Percentiles rank a stretch among this genome's conserved stretches.
Evolutionary conservation across 2,329 filamentous ascomycete genomes (phyloP).

Genomic region (Trichoderma atroviride): DNA sequence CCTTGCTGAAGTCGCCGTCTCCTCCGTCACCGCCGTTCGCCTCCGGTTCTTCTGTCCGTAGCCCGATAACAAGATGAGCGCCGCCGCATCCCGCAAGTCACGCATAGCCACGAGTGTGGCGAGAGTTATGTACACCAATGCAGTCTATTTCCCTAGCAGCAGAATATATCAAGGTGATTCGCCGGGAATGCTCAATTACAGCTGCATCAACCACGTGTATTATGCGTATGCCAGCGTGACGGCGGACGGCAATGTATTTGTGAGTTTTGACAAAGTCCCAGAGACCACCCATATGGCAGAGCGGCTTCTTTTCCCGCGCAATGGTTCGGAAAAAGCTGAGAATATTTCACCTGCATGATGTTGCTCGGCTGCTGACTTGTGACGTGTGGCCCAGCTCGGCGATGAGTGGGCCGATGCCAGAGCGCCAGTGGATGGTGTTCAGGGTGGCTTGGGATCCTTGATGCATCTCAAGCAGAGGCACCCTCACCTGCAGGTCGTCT

Average conservation of each 20-base stretch:
- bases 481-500: slow-evolving; percentile 70
- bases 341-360: slow-evolving; percentile 23
- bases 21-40: slow-evolving; percentile 15
- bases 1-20: slow-evolving; percentile 16
- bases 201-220: slow-evolving; percentile 78
- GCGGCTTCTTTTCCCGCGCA: slow-evolving; percentile 16
- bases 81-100: slow-evolving; percentile 50
- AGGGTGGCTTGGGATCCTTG: slow-evolving; percentile 73
- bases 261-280: slow-evolving; percentile 48
- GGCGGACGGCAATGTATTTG: slow-evolving; percentile 73
- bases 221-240: slow-evolving; percentile 80
- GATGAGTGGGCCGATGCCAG: slow-evolving; percentile 77
- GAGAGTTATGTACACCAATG: slow-evolving; percentile 66
- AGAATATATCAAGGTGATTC: slow-evolving; percentile 73
- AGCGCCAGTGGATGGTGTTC: slow-evolving; percentile 70
- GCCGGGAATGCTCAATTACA: slow-evolving; percentile 72
- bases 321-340: background rate
- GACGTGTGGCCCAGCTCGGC: slow-evolving; percentile 59
- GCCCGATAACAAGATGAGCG: slow-evolving; percentile 40
- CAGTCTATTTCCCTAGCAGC: slow-evolving; percentile 83
- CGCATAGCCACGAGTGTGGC: slow-evolving; percentile 49
- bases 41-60: background rate
- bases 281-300: slow-evolving; percentile 14
- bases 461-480: slow-evolving; percentile 72
- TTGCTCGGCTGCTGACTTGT: slow-evolving; percentile 33